Conservation (phyloP, 495 filamentous ascomycete species). For the Trichoderma orchidacearum region DNA sequence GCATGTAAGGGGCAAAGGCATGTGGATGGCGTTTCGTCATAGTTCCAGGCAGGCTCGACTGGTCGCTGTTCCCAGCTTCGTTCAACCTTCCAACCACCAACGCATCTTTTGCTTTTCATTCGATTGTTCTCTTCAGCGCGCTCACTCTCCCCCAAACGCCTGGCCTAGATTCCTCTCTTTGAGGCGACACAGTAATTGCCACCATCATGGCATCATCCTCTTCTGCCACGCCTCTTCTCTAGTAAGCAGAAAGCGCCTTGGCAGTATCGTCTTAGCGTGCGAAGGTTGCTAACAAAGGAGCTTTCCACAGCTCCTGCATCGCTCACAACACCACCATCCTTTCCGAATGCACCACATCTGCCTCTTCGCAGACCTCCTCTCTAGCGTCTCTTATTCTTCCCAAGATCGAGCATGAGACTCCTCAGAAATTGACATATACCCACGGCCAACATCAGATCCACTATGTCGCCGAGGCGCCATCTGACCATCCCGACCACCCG, state of each 20-base stretch:
- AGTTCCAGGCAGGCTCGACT: not conserved
- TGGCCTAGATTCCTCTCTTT: not conserved
- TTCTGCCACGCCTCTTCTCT: constrained; percentile 61
- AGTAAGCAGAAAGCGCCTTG: constrained; percentile 36
- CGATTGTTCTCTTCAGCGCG: not conserved
- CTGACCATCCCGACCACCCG: constrained; percentile 34
- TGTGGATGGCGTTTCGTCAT: not conserved
- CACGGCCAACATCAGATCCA: constrained; percentile 86
- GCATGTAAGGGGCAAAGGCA: not conserved
- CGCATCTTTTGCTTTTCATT: not conserved
- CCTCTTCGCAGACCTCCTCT: constrained; percentile 60
- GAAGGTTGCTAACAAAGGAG: constrained; percentile 8
- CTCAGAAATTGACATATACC: constrained; percentile 88
- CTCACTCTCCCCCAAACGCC: not conserved
- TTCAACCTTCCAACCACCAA: not conserved
- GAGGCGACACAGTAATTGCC: constrained; percentile 6
- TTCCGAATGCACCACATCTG: constrained; percentile 72
- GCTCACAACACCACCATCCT: constrained; percentile 85
- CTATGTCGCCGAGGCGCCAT: constrained; percentile 80
- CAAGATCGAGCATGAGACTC: constrained; percentile 68
- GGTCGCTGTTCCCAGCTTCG: not conserved
- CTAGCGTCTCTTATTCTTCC: constrained; percentile 92
- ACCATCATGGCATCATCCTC: constrained; percentile 66
- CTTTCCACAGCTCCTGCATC: constrained; percentile 69
- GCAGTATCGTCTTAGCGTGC: not conserved